Base-by-base conservation (phyloP, 2,329 filamentous ascomycete genomes). In the Teratosphaeria epicoccoides region DNA sequence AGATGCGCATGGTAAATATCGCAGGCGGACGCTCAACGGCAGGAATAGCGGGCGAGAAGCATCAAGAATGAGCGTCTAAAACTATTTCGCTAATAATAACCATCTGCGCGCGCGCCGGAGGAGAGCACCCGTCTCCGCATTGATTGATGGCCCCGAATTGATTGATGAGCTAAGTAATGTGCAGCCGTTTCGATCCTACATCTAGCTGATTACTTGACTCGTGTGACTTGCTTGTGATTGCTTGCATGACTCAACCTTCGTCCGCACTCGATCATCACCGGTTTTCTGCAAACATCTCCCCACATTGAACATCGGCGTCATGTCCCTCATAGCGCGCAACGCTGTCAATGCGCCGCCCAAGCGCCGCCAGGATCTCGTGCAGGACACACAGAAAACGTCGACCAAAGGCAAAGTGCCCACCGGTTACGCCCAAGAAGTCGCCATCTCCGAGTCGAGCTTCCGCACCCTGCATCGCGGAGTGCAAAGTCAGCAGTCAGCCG, bases 371-470 rank as follows among this genome's bases (percentile, higher is more conserved):
- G 52, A 64, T 28, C 59, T 66, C 11, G 54, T 58, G 43, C 55
- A 55, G 33, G 57, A 59, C 28, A 57, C 60, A 54, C 59, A 44
- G 46, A 61, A 62, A 51, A 70, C 67, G 1, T 66, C 65, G 11
- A 69, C 68, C 25, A 68, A 67, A 57, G 73, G 74, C 51, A 69
- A 68, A 53, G 73, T 77, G 10, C 74, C 74, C 2, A 96, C 93
- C 0, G 93, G 93, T 10, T 85, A 81, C 62, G 93, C 93, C 1
- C 80, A 93, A 60, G 91, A 98, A 70, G 89, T 87, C 0, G 87
- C 81, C 60, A 82, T 98, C 57, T 95, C 88, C 68, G 93, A 97
- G 64, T 82, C 91, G 57, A 89, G 87, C 0, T 98, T 98, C 67
- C 82, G 88, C 60, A 81, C 81, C 63, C 89, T 93, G 58, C 90